Percentiles rank a stretch among this genome's conserved stretches.
These are phyloP conservation scores for Coleophoma cylindrospora DNA, from an alignment of 2,329 filamentous ascomycete species.

Conservation along the genomic window DNA sequence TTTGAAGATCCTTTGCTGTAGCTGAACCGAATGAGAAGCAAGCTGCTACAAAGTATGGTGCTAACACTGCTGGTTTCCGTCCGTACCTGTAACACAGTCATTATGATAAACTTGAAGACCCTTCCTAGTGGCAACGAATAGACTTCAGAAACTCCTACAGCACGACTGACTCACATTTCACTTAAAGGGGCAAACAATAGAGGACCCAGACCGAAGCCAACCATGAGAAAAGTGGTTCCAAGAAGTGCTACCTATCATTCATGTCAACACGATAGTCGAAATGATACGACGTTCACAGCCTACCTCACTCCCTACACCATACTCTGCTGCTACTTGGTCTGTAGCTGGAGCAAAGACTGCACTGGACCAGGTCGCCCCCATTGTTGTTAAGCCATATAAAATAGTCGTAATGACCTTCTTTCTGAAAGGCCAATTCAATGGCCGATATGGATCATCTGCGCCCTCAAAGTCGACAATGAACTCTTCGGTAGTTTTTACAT, in stretches of 20 bases:
- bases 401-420: conserved; percentile 67
- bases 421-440: conserved; percentile 63
- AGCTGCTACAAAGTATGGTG: conserved; percentile 56
- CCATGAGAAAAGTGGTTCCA: conserved; percentile 40
- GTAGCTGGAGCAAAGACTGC: conserved; percentile 17
- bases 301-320: conserved; percentile 36
- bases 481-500: conserved; percentile 34
- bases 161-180: conserved; percentile 40
- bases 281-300: conserved; percentile 20
- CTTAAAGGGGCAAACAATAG: conserved; percentile 60
- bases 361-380: conserved; percentile 19
- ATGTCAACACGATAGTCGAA: too few species aligned
- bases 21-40: conserved; percentile 63
- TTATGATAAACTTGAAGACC: not conserved
- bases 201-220: conserved; percentile 53
- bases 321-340: conserved; percentile 32
- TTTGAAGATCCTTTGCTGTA: conserved; percentile 60
- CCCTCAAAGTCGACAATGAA: conserved; percentile 69
- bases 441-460: conserved; percentile 63
- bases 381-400: conserved; percentile 45
- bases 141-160: too few species aligned
- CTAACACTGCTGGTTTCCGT: conserved; percentile 18
- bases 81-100: conserved; percentile 14
- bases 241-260: conserved; percentile 27
- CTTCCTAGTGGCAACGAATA: too few species aligned